Conservation (phyloP, 129 eudicot species). For the Lonicera japonica region DNA sequence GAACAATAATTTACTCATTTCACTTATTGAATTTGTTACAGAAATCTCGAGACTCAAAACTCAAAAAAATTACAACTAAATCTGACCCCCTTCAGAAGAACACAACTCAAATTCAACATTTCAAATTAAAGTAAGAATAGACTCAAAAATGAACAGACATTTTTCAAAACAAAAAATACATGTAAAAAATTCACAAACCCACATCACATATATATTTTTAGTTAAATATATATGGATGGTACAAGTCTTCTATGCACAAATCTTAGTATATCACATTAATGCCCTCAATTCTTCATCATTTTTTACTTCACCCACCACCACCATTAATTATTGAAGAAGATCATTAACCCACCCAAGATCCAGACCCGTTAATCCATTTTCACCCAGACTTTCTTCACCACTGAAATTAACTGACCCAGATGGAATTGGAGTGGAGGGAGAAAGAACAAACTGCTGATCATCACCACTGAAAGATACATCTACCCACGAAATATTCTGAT, state of each 20-base stretch:
- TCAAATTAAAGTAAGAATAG: not conserved
- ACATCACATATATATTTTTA: not conserved
- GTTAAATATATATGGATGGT: slow-evolving; percentile 3
- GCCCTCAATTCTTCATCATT: not conserved
- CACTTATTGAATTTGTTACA: not conserved
- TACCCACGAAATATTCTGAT: too few species aligned
- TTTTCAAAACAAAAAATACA: not conserved
- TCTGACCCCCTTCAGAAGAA: not conserved
- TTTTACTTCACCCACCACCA: not conserved
- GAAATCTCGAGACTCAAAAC: not conserved
- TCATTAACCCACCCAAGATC: slow-evolving; percentile 92
- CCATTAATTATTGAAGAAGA: slow-evolving; percentile 24
- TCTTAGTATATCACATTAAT: not conserved
- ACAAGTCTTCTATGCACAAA: not conserved
- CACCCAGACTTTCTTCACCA: slow-evolving; percentile 7
- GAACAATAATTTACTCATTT: not conserved
- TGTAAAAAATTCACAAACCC: slow-evolving; percentile 8
- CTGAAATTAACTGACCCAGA: slow-evolving; percentile 5
- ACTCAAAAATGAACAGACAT: not conserved
- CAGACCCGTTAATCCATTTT: slow-evolving; percentile 33
- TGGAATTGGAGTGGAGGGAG: slow-evolving; percentile 40
- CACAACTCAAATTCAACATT: not conserved
- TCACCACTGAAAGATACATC: slow-evolving; percentile 34
- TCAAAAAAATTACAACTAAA: not conserved
- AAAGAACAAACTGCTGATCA: slow-evolving; percentile 37